A percentile compares a stretch with the other conserved stretches of the same genome.
These are phyloP conservation scores for Mycena sp. DNA, from an alignment of 1,284 basidiomycete genomes.

Conservation along the genomic window DNA sequence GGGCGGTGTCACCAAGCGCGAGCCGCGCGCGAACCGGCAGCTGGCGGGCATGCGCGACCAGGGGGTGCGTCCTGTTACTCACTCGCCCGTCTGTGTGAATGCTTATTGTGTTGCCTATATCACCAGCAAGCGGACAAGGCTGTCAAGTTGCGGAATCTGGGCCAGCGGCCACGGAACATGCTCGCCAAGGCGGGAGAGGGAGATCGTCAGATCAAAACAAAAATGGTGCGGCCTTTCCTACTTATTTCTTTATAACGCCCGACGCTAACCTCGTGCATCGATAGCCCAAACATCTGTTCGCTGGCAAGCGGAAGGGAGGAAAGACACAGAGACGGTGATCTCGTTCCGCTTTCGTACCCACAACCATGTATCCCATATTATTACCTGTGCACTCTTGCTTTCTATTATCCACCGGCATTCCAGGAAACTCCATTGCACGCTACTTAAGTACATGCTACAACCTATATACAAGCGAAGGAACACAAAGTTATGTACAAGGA, in stretches of 20 bases:
- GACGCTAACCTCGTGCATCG: conserved; percentile 23
- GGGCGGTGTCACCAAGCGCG: conserved; percentile 63
- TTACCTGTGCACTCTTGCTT: not conserved
- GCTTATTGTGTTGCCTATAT: not conserved
- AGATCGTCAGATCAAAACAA: conserved; percentile 82
- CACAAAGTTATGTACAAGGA: conserved; percentile 1
- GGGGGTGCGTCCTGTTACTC: conserved; percentile 55
- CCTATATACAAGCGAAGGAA: too few species aligned
- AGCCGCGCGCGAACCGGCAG: conserved; percentile 77
- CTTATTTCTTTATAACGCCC: too few species aligned
- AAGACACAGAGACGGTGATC: conserved; percentile 84
- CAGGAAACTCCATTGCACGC: not conserved
- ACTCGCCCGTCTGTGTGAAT: conserved; percentile 9
- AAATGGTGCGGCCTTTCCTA: conserved; percentile 70
- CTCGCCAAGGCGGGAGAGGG: conserved; percentile 90
- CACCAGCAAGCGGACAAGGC: conserved; percentile 84
- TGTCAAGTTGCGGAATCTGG: conserved; percentile 82
- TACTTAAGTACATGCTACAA: too few species aligned
- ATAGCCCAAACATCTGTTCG: conserved; percentile 87
- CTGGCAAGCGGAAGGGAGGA: conserved; percentile 90
- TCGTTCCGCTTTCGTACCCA: not conserved
- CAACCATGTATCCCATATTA: conserved; percentile 1
- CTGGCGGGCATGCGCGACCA: conserved; percentile 83
- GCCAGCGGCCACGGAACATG: conserved; percentile 87
- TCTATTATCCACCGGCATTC: not conserved